Conservation (phyloP, 2,329 filamentous ascomycete species). For the Daldinia sp. region DNA sequence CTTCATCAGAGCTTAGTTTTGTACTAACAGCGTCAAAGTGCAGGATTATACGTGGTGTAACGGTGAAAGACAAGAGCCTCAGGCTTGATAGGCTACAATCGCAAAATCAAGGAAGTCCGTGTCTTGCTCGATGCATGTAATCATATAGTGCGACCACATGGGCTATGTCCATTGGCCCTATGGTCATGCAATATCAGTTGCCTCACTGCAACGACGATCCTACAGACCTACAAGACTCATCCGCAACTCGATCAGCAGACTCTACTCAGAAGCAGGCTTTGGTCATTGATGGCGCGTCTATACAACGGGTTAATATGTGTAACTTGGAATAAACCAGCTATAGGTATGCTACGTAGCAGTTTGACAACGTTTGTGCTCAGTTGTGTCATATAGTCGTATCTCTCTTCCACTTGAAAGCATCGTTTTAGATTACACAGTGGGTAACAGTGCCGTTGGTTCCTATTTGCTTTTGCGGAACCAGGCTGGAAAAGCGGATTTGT, state of each 20-base stretch:
- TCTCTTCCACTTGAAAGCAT: conserved; percentile 3
- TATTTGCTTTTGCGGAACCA: neutral
- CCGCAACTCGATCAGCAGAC: conserved; percentile 21
- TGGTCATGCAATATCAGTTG: conserved; percentile 9
- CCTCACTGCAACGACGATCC: conserved; percentile 24
- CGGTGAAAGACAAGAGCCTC: conserved; percentile 24
- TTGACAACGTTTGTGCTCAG: neutral
- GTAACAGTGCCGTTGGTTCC: neutral
- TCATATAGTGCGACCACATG: conserved; percentile 29
- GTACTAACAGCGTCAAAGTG: neutral
- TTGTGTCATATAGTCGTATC: neutral
- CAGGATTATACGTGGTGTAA: conserved; percentile 1
- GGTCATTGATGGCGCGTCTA: neutral
- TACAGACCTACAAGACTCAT: neutral
- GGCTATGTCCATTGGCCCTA: conserved; percentile 27
- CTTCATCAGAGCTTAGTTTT: neutral
- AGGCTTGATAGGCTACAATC: neutral
- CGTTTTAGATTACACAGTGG: conserved; percentile 5
- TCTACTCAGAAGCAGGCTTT: conserved; percentile 4
- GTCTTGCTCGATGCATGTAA: conserved; percentile 22
- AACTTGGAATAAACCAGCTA: neutral
- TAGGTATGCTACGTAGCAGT: conserved; percentile 1
- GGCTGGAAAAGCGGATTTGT: neutral
- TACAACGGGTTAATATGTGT: conserved; percentile 5
- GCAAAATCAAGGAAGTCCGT: neutral